Evolutionary conservation across 306 rosid species (phyloP).

Genomic region (Cucurbita maxima): DNA sequence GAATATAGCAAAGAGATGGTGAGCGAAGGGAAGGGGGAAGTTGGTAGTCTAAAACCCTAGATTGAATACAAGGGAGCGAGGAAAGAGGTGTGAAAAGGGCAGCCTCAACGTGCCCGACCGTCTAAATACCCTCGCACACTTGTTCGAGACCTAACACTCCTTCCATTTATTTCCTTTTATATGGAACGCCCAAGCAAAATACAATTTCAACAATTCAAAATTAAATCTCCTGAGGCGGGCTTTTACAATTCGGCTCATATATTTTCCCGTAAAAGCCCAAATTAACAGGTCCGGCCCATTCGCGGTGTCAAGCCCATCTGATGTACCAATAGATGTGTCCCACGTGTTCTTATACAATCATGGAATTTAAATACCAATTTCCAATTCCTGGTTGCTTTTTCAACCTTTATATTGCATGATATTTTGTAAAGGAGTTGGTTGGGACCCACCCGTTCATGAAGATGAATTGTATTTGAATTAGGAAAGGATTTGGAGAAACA

Average conservation of each 20-base stretch:
- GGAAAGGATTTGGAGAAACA: background rate
- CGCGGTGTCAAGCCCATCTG: too few species aligned
- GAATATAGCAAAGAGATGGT: background rate
- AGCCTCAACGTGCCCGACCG: constrained; percentile 26
- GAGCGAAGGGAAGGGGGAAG: background rate
- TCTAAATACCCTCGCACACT: constrained; percentile 19
- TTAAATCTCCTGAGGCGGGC: background rate
- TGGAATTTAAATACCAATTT: background rate
- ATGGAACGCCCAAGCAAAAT: background rate
- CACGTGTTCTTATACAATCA: too few species aligned
- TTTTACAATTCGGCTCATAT: background rate
- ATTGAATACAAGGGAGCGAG: constrained; percentile 9
- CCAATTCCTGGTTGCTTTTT: background rate
- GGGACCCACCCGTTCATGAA: background rate
- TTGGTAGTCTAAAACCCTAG: constrained; percentile 68
- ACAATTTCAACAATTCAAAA: background rate
- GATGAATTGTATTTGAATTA: background rate
- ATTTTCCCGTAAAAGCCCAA: background rate
- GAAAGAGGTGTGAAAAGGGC: constrained; percentile 8
- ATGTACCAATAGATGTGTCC: too few species aligned
- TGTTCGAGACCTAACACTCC: constrained; percentile 6
- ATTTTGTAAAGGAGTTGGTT: background rate
- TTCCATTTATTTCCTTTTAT: constrained; percentile 16
- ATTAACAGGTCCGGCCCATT: too few species aligned
- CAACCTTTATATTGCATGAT: background rate